Evolutionary conservation across 768 basidiomycete species (phyloP).

Genomic region (Suillus plorans): DNA sequence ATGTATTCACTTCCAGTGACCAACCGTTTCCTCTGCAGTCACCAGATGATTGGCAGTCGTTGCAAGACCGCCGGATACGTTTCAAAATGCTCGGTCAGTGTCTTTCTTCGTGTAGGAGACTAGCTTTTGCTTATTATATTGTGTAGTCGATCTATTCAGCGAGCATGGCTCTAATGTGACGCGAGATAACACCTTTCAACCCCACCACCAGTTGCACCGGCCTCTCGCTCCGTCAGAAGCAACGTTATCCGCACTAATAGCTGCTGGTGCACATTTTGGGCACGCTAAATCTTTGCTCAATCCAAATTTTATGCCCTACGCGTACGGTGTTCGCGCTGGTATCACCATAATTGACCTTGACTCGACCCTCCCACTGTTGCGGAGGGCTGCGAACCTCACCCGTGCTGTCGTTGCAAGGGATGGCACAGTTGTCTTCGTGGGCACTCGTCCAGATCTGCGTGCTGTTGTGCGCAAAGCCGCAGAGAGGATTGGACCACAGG

Average conservation of each 20-base stretch:
- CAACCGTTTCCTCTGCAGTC: constrained; percentile 38
- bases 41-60: constrained; percentile 61
- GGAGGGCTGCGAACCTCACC: constrained; percentile 86
- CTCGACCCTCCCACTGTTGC: constrained; percentile 86
- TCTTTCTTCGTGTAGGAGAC: constrained; percentile 18
- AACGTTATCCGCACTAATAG: constrained; percentile 87
- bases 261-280: constrained; percentile 92
- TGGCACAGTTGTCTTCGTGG: constrained; percentile 88
- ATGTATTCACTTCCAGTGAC: constrained; percentile 2
- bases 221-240: constrained; percentile 59
- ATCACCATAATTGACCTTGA: constrained; percentile 95
- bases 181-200: constrained; percentile 66
- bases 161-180: constrained; percentile 79
- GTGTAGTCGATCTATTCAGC: constrained; percentile 58
- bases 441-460: constrained; percentile 79
- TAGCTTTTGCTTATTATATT: constrained; percentile 12
- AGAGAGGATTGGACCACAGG: constrained; percentile 74
- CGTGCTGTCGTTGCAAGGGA: constrained; percentile 78
- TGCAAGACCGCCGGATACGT: constrained; percentile 60
- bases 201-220: constrained; percentile 66
- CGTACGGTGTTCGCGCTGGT: constrained; percentile 88
- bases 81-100: constrained; percentile 53
- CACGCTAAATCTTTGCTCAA: constrained; percentile 84
- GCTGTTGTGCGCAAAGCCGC: constrained; percentile 77
- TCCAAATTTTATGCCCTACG: constrained; percentile 87